A percentile compares a stretch with the other conserved stretches of the same genome.
These are phyloP conservation scores for Fusarium papillatum DNA, from an alignment of 2,329 filamentous ascomycete species.

Conservation along the genomic window DNA sequence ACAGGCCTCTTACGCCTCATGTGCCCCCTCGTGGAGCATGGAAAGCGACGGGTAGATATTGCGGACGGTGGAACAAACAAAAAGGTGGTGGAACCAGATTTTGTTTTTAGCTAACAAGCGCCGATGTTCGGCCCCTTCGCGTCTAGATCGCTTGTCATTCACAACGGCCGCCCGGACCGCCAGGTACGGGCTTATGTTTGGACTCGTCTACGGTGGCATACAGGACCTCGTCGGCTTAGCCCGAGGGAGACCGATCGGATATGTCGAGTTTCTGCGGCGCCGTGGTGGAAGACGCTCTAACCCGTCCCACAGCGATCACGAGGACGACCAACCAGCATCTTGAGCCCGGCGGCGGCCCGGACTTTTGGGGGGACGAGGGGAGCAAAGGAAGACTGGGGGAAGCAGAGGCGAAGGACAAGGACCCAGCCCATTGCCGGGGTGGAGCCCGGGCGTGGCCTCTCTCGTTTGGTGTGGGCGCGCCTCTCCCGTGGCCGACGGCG, in stretches of 20 bases:
- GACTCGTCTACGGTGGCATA: conserved; percentile 82
- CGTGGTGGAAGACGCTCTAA: conserved; percentile 44
- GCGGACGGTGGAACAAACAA: background rate
- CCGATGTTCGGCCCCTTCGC: conserved; percentile 46
- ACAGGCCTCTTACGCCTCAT: background rate
- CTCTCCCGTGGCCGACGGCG: conserved; percentile 31
- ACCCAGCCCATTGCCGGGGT: conserved; percentile 7
- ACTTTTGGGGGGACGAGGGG: background rate
- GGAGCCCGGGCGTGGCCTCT: conserved; percentile 14
- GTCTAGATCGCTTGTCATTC: conserved; percentile 82
- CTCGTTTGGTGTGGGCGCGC: conserved; percentile 36
- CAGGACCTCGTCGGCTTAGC: conserved; percentile 81
- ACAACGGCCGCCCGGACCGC: conserved; percentile 84
- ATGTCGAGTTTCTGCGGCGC: conserved; percentile 76
- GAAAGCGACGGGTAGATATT: conserved; percentile 46
- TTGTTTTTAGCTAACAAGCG: conserved; percentile 40
- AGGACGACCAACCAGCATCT: conserved; percentile 29
- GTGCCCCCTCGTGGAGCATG: conserved; percentile 12
- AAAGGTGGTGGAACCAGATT: conserved; percentile 30
- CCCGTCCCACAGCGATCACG: conserved; percentile 19
- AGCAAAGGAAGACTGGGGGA: conserved; percentile 9
- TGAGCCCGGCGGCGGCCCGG: conserved; percentile 20
- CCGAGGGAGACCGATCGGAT: conserved; percentile 80
- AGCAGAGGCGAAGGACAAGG: background rate
- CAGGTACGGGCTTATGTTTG: conserved; percentile 83